phyloP scores from a whole-genome alignment of 106 monocot genomes.

The Allium fistulosum region DNA sequence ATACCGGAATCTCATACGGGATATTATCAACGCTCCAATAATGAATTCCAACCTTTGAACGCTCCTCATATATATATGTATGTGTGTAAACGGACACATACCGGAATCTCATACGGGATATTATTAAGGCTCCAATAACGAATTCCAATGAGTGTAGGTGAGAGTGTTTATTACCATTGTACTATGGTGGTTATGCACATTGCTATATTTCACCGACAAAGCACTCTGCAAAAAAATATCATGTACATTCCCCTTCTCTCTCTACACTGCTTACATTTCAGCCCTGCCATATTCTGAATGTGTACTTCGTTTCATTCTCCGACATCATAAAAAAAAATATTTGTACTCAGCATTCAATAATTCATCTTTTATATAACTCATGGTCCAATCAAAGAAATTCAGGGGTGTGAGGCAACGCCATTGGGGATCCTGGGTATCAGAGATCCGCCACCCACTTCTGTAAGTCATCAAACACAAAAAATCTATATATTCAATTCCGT shows the following conservation, averaged over 20 bases:
- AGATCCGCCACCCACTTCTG: slow-evolving; percentile 96
- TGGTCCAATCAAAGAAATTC: slow-evolving; percentile 97
- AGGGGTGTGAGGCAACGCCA: slow-evolving; percentile 96
- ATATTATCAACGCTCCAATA: too few species aligned
- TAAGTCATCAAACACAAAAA: slow-evolving; percentile 21
- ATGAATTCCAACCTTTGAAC: too few species aligned
- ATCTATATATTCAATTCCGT: background rate
- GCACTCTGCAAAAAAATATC: background rate
- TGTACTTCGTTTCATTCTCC: background rate
- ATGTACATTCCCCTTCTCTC: slow-evolving; percentile 3
- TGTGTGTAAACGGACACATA: too few species aligned
- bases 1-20: too few species aligned
- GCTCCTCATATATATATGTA: too few species aligned
- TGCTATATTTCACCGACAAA: slow-evolving; percentile 30
- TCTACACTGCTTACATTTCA: background rate
- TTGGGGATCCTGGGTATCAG: slow-evolving; percentile 99
- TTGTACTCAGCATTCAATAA: background rate
- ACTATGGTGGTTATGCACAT: slow-evolving; percentile 21
- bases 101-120: too few species aligned
- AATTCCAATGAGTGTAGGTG: slow-evolving; percentile 24
- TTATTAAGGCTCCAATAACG: background rate
- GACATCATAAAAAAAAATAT: background rate
- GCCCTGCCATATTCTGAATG: background rate
- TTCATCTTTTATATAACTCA: slow-evolving; percentile 10
- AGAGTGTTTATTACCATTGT: slow-evolving; percentile 34